Evolutionary conservation across 2,329 filamentous ascomycete genomes (phyloP), one percentile per base, ranked within the genome.

Genomic region (Calycina herbarum): DNA sequence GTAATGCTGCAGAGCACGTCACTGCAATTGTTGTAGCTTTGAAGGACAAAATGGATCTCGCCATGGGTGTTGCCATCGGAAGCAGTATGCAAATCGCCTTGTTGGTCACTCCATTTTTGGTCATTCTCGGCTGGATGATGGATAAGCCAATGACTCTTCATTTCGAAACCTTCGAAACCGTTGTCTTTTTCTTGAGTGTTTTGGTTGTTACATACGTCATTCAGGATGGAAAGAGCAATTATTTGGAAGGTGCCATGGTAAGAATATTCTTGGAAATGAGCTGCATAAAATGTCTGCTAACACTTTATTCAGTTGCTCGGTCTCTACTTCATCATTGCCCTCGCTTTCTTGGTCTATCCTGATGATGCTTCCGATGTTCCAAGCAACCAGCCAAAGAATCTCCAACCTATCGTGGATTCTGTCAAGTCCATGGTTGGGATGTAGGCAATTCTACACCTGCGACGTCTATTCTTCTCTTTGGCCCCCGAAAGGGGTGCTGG

Each of bases 1-100:
- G 90, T 56, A 93, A 93, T 72, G 90, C 90, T 1, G 90, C 90
- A 2, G 90, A 94, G 77, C 91, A 94, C 73, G 91, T 93, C 48
- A 94, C 91, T 0, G 91, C 91, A 20, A 89, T 93, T 20, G 89
- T 93, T 35, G 91, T 94, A 31, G 90, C 91, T 0, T 82, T 88
- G 69, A 86, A 92, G 77, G 86, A 94, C 79, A 94, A 90, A 81
- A 90, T 90, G 87, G 86, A 89, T 73, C 79, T 89, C 61, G 88
- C 91, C 35, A 91, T 94, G 81, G 89, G 90, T 54, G 91, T 94
- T 61, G 91, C 91, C 33, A 91, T 94, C 73, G 91, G 91, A 57
- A 92, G 89, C 66, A 92, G 89, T 76, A 88, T 94, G 76, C 91
- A 94, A 78, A 94, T 94, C 73, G 91, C 91, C 27, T 82, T 94